Base-by-base conservation (phyloP, 352 stramenopile genomes). In the Phytophthora pisi region DNA sequence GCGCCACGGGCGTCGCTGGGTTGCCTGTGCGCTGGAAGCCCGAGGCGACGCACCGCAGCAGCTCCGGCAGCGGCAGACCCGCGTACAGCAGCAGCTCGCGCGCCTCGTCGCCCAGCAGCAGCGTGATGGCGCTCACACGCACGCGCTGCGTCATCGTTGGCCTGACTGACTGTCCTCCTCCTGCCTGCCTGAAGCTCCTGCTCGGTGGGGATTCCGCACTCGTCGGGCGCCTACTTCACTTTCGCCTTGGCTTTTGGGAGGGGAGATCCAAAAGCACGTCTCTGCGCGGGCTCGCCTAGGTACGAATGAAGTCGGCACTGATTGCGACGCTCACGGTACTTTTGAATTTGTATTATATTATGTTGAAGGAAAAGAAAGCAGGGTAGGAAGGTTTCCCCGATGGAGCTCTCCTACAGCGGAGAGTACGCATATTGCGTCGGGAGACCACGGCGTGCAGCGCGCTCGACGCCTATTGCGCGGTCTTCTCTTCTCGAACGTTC, bases 11-110 rank as follows among this genome's bases (percentile, higher is more conserved):
- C 57, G 43, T 46, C 28, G 38, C 9, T 15, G 34, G 34, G 9
- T 42, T 4, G 34, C 24, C 26, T 30, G 31, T 13, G 9, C 11
- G 45, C 15, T 36, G 49, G 10, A 73, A 91, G 26, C 72, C 75
- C 26, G 81, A 79, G 9, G 55, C 40, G 30, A 91, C 50, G 59
- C 83, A 91, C 20, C 64, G 66, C 43, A 81, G 70, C 20, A 91
- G 72, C 72, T 91, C 83, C n/a, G 62, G 47, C 8, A 90, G 49
- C 23, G 74, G 28, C 15, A 86, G 50, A 11, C 51, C 64, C 2
- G 73, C 55, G 46, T 72, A 74, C 62, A 91, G 58, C 56, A 88
- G 66, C 46, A 88, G 31, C 42, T 88, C 66, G 18, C 68, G 64
- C 56, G 57, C 51, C 31, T 71, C 65, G 26, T 67, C 64, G 51